Conservation (phyloP, 768 basidiomycete genomes). For the Naganishia kalamii region DNA sequence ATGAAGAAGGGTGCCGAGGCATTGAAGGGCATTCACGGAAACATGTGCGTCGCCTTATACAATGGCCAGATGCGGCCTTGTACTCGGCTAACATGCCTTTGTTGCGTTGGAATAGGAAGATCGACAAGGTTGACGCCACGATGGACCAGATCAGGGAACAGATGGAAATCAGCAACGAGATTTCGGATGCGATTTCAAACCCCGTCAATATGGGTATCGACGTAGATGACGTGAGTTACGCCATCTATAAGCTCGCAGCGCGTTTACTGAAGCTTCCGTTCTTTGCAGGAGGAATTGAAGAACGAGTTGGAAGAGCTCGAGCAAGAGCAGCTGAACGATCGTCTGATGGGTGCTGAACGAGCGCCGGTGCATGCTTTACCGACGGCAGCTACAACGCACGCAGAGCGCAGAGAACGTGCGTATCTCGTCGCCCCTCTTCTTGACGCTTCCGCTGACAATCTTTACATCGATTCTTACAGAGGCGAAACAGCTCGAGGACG, state of each 20-base stretch:
- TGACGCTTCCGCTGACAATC: background rate
- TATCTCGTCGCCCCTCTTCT: background rate
- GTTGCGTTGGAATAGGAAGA: constrained; percentile 53
- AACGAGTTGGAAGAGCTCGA: constrained; percentile 79
- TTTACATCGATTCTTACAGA: background rate
- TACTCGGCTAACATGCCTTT: too few species aligned
- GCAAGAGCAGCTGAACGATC: constrained; percentile 76
- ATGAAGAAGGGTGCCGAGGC: constrained; percentile 94
- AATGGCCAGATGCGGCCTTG: background rate
- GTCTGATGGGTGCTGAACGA: constrained; percentile 77
- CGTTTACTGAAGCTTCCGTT: constrained; percentile 16
- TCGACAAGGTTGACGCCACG: constrained; percentile 80
- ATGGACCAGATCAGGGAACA: constrained; percentile 86
- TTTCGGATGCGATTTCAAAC: constrained; percentile 77
- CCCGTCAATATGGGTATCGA: constrained; percentile 56
- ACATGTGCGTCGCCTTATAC: constrained; percentile 59
- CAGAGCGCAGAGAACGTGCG: constrained; percentile 31
- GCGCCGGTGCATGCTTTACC: constrained; percentile 76
- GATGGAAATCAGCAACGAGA: constrained; percentile 84
- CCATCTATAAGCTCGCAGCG: too few species aligned
- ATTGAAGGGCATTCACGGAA: constrained; percentile 79
- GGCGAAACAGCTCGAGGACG: constrained; percentile 50
- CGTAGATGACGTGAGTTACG: constrained; percentile 72
- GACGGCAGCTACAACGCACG: background rate
- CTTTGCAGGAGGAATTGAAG: constrained; percentile 66